Evolutionary conservation across 2,329 filamentous ascomycete genomes (phyloP).

Genomic region (Aspergillus sp.): DNA sequence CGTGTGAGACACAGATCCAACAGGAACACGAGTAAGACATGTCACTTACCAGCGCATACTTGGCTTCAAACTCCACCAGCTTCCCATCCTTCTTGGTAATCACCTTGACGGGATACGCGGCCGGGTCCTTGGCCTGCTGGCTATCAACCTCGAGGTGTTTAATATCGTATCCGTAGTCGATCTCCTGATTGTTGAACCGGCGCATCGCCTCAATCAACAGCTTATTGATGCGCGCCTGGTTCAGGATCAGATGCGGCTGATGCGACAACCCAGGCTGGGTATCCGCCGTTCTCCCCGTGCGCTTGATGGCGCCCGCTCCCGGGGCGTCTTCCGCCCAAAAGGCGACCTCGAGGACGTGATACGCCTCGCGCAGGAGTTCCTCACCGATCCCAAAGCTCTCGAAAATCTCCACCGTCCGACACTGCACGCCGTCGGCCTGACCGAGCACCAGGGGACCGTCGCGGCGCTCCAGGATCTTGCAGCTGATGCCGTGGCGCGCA

Average conservation of each 20-base stretch:
- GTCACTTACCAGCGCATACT: conserved; percentile 47
- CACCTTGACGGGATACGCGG: conserved; percentile 47
- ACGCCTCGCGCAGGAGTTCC: conserved; percentile 56
- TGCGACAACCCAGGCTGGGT: conserved; percentile 54
- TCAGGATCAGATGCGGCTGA: conserved; percentile 43
- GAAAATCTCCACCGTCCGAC: conserved; percentile 61
- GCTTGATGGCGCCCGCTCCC: conserved; percentile 38
- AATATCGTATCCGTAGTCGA: conserved; percentile 58
- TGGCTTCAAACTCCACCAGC: conserved; percentile 46
- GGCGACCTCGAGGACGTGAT: conserved; percentile 57
- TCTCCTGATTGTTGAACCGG: conserved; percentile 40
- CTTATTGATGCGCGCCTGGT: conserved; percentile 56
- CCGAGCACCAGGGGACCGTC: conserved; percentile 55
- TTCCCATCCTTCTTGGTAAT: conserved; percentile 42
- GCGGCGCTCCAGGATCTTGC: conserved; percentile 58
- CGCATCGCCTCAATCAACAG: conserved; percentile 55
- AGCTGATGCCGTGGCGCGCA: conserved; percentile 54
- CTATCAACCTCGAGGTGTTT: conserved; percentile 52
- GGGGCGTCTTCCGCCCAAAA: conserved; percentile 52
- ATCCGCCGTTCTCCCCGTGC: conserved; percentile 53
- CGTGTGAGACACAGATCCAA: not conserved
- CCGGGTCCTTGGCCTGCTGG: conserved; percentile 31
- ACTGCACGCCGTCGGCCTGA: conserved; percentile 64
- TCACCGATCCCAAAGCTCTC: conserved; percentile 59
- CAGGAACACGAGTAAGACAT: not conserved